Evolutionary conservation across 164 flowering plant genomes (phyloP).

Genomic region (Vitis rotundifolia): DNA sequence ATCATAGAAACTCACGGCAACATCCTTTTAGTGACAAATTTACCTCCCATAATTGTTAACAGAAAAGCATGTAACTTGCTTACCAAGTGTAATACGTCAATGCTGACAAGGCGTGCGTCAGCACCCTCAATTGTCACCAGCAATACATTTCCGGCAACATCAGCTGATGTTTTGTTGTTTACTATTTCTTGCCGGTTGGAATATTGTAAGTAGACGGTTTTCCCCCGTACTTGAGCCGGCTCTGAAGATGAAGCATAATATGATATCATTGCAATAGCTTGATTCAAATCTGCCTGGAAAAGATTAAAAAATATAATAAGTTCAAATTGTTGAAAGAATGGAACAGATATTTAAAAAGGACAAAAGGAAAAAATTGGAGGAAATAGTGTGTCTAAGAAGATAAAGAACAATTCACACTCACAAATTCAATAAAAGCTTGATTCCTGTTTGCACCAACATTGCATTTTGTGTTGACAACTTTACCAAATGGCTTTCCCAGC

Average conservation of each 20-base stretch:
- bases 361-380: neutral
- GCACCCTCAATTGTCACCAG: constrained; percentile 90
- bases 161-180: constrained; percentile 89
- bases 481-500: constrained; percentile 92
- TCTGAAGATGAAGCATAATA: constrained; percentile 96
- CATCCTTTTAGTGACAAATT: constrained; percentile 13
- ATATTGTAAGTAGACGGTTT: constrained; percentile 90
- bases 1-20: constrained; percentile 21
- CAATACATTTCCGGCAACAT: constrained; percentile 91
- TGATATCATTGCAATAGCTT: constrained; percentile 95
- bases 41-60: constrained; percentile 20
- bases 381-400: neutral
- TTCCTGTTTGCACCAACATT: constrained; percentile 93
- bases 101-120: constrained; percentile 92
- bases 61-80: constrained; percentile 27
- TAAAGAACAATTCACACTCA: constrained; percentile 31
- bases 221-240: constrained; percentile 97
- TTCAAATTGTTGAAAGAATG: neutral
- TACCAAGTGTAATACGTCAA: constrained; percentile 96
- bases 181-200: constrained; percentile 97
- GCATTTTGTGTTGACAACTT: constrained; percentile 91
- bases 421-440: constrained; percentile 95
- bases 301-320: neutral
- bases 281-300: constrained; percentile 79
- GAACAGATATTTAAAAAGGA: neutral